A percentile compares a stretch with the other conserved stretches of the same genome.
These are phyloP conservation scores for Discostella pseudostelligera DNA, from an alignment of 108 stramenopile genomes.

Conservation along the genomic window DNA sequence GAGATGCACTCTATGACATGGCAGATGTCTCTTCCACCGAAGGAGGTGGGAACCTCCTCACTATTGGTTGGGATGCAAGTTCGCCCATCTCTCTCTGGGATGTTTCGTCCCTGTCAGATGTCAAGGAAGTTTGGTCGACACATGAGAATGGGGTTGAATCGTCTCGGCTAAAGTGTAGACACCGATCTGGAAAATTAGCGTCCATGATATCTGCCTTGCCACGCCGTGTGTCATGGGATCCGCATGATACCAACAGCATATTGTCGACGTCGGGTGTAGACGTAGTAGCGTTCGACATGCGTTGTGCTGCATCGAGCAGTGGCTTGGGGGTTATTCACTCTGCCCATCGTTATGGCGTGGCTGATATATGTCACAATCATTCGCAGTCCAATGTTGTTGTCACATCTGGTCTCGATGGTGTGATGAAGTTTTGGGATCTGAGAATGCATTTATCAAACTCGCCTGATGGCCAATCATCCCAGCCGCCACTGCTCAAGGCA, in stretches of 20 bases:
- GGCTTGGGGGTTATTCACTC: constrained; percentile 37
- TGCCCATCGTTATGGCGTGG: constrained; percentile 71
- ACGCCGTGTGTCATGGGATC: constrained; percentile 79
- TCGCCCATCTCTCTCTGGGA: constrained; percentile 46
- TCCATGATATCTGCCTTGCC: constrained; percentile 40
- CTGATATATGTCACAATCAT: constrained; percentile 93
- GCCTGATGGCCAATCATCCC: background rate
- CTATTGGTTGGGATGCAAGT: constrained; percentile 44
- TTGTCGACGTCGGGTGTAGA: constrained; percentile 45
- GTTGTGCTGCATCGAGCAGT: constrained; percentile 38
- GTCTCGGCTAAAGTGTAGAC: background rate
- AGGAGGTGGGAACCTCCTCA: constrained; percentile 37
- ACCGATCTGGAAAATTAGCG: constrained; percentile 19
- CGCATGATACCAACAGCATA: constrained; percentile 55
- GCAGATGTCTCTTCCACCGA: constrained; percentile 20
- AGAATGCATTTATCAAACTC: constrained; percentile 36
- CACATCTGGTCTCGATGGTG: constrained; percentile 89
- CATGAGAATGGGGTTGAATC: constrained; percentile 4
- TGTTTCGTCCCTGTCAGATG: constrained; percentile 33
- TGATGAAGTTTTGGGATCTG: constrained; percentile 97
- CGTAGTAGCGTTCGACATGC: constrained; percentile 64
- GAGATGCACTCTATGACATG: constrained; percentile 15
- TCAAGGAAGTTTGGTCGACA: constrained; percentile 31
- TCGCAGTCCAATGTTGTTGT: constrained; percentile 86
- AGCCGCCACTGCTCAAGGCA: constrained; percentile 46